These are phyloP conservation scores for Puccinia novopanici DNA, from an alignment of 1,284 basidiomycete genomes.

Conservation along the genomic window DNA sequence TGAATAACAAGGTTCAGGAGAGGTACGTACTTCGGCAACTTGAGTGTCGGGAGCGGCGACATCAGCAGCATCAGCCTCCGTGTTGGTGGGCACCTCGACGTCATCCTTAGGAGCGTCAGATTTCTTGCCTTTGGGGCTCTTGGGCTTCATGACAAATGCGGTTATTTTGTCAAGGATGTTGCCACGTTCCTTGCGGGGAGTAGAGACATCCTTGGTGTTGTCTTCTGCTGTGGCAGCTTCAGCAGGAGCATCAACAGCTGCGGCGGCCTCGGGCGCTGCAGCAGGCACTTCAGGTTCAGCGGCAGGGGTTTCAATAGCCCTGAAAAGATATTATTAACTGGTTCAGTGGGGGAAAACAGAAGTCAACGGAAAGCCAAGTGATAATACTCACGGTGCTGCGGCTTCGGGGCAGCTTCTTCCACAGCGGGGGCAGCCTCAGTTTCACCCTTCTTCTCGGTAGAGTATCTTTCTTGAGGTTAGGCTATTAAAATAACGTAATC, in stretches of 20 bases:
- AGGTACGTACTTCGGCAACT: constrained; percentile 13
- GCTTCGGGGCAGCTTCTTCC: not conserved
- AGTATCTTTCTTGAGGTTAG: constrained; percentile 16
- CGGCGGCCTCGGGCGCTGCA: too few relatives aligned
- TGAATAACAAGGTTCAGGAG: too few relatives aligned
- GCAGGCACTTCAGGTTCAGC: not conserved
- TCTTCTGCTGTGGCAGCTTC: not conserved
- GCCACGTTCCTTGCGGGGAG: constrained; percentile 45
- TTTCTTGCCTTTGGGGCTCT: constrained; percentile 47
- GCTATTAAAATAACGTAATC: not conserved
- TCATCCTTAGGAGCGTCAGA: constrained; percentile 29
- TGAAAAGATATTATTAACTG: not conserved
- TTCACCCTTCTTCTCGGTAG: constrained; percentile 32
- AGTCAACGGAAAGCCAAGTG: too few relatives aligned
- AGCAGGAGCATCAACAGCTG: not conserved
- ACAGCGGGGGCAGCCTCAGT: not conserved
- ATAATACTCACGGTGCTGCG: not conserved
- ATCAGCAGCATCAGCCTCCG: not conserved
- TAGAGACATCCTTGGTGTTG: constrained; percentile 19
- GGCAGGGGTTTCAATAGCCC: not conserved
- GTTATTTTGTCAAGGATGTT: constrained; percentile 47
- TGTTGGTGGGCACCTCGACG: not conserved
- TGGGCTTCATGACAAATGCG: constrained; percentile 50
- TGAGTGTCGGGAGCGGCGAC: not conserved
- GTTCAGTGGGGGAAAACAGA: not conserved